Conservation (phyloP, 176 grass and related monocot species). For the Alloteropsis semialata region DNA sequence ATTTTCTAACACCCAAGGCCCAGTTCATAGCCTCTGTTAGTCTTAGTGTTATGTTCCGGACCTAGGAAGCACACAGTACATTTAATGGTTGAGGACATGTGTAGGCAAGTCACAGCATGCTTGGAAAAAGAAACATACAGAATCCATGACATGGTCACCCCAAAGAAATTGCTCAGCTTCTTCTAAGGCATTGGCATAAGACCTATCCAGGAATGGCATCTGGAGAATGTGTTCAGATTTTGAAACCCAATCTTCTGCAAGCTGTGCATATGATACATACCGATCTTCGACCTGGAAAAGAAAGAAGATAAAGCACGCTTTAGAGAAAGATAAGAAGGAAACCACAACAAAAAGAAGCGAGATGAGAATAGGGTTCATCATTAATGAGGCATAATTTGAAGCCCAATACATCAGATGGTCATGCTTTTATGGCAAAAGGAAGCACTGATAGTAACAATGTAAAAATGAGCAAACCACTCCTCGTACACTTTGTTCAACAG, state of each 20-base stretch:
- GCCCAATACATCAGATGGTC: neutral
- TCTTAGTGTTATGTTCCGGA: conserved; percentile 61
- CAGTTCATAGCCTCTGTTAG: conserved; percentile 65
- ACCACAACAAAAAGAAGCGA: neutral
- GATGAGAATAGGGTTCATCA: conserved; percentile 8
- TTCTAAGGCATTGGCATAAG: conserved; percentile 62
- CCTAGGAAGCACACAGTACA: conserved; percentile 45
- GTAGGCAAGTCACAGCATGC: conserved; percentile 20
- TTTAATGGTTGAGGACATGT: conserved; percentile 4
- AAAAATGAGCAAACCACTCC: neutral
- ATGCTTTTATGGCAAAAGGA: conserved; percentile 23
- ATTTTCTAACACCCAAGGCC: conserved; percentile 50
- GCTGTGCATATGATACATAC: conserved; percentile 57
- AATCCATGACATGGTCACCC: conserved; percentile 81
- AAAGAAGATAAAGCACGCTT: conserved; percentile 12
- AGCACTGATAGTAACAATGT: neutral
- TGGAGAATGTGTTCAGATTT: conserved; percentile 64
- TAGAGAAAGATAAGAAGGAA: conserved; percentile 10
- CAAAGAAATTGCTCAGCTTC: conserved; percentile 89
- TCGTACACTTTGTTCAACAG: neutral
- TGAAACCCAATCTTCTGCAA: conserved; percentile 84
- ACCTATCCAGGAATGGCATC: conserved; percentile 55
- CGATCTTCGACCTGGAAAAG: conserved; percentile 63
- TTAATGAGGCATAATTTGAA: neutral
- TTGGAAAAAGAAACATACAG: conserved; percentile 53